phyloP scores from a whole-genome alignment of 2,329 filamentous ascomycete species.

The Aspergillus caelatus region DNA sequence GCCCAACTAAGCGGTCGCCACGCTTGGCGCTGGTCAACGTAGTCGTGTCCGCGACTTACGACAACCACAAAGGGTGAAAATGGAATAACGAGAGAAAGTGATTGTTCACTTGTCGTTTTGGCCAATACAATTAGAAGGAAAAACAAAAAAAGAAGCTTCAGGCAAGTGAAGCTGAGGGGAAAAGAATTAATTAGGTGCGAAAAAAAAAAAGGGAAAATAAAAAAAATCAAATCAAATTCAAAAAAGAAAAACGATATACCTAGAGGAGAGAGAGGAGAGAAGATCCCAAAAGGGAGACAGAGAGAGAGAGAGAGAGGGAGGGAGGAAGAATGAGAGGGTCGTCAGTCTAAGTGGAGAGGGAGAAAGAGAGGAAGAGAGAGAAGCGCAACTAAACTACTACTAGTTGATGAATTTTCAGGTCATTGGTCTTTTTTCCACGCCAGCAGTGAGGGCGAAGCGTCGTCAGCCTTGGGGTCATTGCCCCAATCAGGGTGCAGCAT shows the following conservation, averaged over 20 bases:
- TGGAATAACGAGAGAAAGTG: not conserved
- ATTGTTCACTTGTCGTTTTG: slow-evolving; percentile 4
- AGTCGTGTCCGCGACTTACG: slow-evolving; percentile 29
- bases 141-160: slow-evolving; percentile 4
- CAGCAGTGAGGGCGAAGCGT: slow-evolving; percentile 33
- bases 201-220: not conserved
- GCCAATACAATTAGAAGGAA: not conserved
- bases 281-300: slow-evolving; percentile 15
- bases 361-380: slow-evolving; percentile 14
- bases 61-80: slow-evolving; percentile 14
- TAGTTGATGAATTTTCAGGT: slow-evolving; percentile 13
- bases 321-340: slow-evolving; percentile 14
- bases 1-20: slow-evolving; percentile 31
- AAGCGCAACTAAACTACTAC: slow-evolving; percentile 4
- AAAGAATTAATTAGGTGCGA: slow-evolving; percentile 4
- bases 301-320: not conserved
- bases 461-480: slow-evolving; percentile 37
- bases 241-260: slow-evolving; percentile 9
- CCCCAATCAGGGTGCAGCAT: slow-evolving; percentile 39
- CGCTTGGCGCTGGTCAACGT: slow-evolving; percentile 28
- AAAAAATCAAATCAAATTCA: not conserved
- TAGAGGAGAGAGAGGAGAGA: slow-evolving; percentile 10
- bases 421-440: slow-evolving; percentile 21
- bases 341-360: slow-evolving; percentile 18
- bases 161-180: not conserved